These are phyloP conservation scores for Phragmites australis DNA, from an alignment of 176 grass and related monocot genomes.

Conservation along the genomic window DNA sequence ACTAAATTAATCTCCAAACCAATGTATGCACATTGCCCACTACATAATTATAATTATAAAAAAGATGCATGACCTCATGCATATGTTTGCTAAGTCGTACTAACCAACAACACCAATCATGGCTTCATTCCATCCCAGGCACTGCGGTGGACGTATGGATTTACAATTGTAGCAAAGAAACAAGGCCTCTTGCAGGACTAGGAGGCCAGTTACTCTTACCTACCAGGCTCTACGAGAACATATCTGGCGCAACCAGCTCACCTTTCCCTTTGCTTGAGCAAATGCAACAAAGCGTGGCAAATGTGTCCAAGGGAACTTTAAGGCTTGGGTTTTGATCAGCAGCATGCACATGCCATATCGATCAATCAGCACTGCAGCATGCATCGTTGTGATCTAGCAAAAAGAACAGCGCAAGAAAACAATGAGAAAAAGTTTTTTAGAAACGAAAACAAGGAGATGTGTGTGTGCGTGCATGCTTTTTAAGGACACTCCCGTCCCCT, in stretches of 20 bases:
- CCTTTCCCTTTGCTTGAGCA: conserved; percentile 30
- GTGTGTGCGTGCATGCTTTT: conserved; percentile 48
- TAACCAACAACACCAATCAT: conserved; percentile 35
- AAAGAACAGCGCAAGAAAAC: not conserved
- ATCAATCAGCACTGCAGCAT: conserved; percentile 21
- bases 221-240: not conserved
- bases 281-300: conserved; percentile 32
- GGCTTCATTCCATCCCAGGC: not conserved
- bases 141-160: conserved; percentile 12
- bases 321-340: not conserved
- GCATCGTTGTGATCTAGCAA: not conserved
- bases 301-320: conserved; percentile 36
- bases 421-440: not conserved
- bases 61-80: not conserved
- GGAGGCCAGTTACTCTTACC: conserved; percentile 15
- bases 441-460: not conserved
- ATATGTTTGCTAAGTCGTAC: conserved; percentile 1
- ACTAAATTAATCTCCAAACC: conserved; percentile 9
- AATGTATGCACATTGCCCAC: not conserved
- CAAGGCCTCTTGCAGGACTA: conserved; percentile 22
- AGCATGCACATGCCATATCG: not conserved
- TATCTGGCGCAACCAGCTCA: not conserved
- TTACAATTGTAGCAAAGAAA: conserved; percentile 34
- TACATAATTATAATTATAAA: not conserved
- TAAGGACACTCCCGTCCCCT: conserved; percentile 21